phyloP scores from a whole-genome alignment of 345 rosid species.

The Eucalyptus rudis region DNA sequence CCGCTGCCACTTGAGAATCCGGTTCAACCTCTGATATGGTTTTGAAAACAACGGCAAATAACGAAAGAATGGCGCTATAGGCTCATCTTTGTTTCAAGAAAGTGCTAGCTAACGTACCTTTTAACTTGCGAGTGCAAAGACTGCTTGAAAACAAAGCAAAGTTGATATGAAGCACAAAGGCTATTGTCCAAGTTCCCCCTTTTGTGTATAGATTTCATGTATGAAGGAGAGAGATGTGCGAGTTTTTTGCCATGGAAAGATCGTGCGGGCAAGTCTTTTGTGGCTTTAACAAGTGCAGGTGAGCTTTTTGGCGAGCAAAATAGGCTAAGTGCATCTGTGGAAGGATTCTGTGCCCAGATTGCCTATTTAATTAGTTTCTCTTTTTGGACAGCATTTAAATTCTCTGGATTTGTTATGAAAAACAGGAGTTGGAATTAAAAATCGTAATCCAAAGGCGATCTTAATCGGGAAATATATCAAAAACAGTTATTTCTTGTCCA shows the following conservation, averaged over 20 bases:
- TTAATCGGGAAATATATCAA: neutral
- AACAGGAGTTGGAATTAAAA: neutral
- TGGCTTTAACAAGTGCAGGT: neutral
- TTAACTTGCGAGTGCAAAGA: neutral
- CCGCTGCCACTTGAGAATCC: neutral
- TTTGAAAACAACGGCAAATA: neutral
- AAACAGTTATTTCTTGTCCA: neutral
- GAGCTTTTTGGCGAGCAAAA: neutral
- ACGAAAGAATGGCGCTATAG: neutral
- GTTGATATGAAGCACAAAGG: neutral
- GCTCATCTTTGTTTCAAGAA: neutral
- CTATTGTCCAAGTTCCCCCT: neutral
- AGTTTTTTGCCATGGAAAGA: neutral
- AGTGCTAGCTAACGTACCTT: neutral
- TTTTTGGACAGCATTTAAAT: neutral
- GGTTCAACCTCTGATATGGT: neutral
- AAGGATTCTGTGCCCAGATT: neutral
- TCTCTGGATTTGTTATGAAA: neutral
- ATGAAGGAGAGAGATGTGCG: neutral
- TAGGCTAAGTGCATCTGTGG: neutral
- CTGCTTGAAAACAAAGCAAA: neutral
- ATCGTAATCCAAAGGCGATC: neutral
- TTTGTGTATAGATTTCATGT: neutral
- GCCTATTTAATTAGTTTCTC: neutral
- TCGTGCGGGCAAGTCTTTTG: neutral